Evolutionary conservation across 257 asterid genomes (phyloP), one percentile per base, ranked within the genome.

Genomic region (Datura wrightii): DNA sequence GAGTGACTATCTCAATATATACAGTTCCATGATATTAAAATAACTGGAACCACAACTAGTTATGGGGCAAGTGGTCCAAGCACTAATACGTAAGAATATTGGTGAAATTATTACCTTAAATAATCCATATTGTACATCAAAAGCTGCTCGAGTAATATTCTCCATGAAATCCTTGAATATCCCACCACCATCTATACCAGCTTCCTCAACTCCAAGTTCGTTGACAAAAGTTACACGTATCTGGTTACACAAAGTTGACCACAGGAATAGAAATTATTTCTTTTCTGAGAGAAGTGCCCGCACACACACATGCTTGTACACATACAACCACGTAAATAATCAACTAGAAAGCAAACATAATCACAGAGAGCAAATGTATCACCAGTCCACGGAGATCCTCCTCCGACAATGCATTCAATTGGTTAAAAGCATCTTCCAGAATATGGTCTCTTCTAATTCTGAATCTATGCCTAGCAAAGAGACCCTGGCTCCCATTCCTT

Each of bases 151-250:
- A 82, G 97, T 92, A 85, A 95, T 91, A 87, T 92, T 94, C 88
- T 97, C 99, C 99, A 97, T 97, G 89, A 97, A 97, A 90, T 97
- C 99, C 88, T 97, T 97, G 93, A 97, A 97, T 89, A 95, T 97
- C 79, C 99, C 99, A 91, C 99, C 99, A 88, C 99, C 99, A 36
- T 97, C 99, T 71, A 97, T 94, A 88, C 99, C 99, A 79, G 98
- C 97, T 92, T 97, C 99, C 94, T 97, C 99, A 16, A 88, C 98
- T 87, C 99, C 99, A 89, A 95, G 91, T 88, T 95, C 99, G 89
- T 97, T 95, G 83, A 94, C 89, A 85, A 95, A 97, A 55, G 95
- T 89, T 58, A 97, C 88, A 56, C 98, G 99, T 83, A 97, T 97
- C 99, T 97, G 92, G 78, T 85, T 78, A 85, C 50, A 67, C 82